phyloP scores from a whole-genome alignment of 306 rosid genomes.

The Acacia confusa region DNA sequence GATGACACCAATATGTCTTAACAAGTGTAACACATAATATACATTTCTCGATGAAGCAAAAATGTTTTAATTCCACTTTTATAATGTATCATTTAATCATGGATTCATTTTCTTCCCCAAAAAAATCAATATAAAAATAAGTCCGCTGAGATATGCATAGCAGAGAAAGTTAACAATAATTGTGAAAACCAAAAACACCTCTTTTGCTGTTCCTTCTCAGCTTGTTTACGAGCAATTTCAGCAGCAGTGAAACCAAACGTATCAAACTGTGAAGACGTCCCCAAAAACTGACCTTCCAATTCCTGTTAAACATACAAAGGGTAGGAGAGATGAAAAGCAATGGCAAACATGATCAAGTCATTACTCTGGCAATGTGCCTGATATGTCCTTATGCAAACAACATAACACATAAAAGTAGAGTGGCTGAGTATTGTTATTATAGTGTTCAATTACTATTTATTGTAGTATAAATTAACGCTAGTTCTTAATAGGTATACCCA shows the following conservation, averaged over 20 bases:
- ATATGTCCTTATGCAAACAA: neutral
- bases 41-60: conserved; percentile 16
- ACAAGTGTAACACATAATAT: neutral
- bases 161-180: conserved; percentile 22
- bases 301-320: conserved; percentile 51
- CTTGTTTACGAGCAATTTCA: conserved; percentile 85
- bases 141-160: neutral
- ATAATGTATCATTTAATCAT: neutral
- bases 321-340: conserved; percentile 20
- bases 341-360: neutral
- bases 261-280: conserved; percentile 87
- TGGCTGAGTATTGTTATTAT: neutral
- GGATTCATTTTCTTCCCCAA: neutral
- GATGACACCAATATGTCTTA: neutral
- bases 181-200: conserved; percentile 51
- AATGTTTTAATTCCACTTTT: neutral
- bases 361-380: neutral
- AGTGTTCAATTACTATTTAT: neutral
- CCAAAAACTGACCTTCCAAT: conserved; percentile 76
- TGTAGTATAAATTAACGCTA: neutral
- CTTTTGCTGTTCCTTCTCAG: conserved; percentile 85
- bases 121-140: neutral
- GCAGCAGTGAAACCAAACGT: conserved; percentile 89
- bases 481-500: neutral
- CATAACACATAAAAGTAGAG: neutral